Evolutionary conservation across 2,329 filamentous ascomycete species (phyloP), one percentile per base, ranked within the genome.

Genomic region (Aspergillus brasiliensis): DNA sequence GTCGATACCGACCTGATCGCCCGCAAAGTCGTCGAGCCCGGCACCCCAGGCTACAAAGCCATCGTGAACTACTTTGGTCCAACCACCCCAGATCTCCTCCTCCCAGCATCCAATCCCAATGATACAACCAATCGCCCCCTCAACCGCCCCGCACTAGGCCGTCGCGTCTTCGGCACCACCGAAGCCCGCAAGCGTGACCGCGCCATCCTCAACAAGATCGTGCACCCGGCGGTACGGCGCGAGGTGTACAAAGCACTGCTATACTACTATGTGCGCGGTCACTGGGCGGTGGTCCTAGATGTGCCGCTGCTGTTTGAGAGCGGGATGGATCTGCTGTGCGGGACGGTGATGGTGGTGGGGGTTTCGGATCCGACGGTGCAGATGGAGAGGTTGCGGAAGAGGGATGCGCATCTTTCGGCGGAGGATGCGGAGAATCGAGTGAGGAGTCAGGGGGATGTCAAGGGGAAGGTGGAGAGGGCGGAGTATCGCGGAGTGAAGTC

Each of bases 1-100:
- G 89, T 99, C 80, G 95, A 99, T 74, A 94, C 95, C 73, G 95
- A 99, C 80, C 80, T 96, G 58, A 84, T 98, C 62, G 94, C 95
- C 51, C 92, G 94, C 69, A 86, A 95, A 75, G 95, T 98, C 61
- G 94, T 99, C 74, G 92, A 96, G 75, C 95, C 95, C 1, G 95
- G 95, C 27, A 96, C 91, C 5, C 73, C 84, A 11, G 94, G 90
- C 67, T 97, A 98, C 82, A 81, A 84, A 52, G 87, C 89, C 62
- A 97, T 99, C 66, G 85, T 98, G 42, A 78, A 83, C 19, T 83
- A 97, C 77, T 99, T 99, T 75, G 85, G 84, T 0, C 84, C 91
- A 27, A 90, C 85, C 3, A 97, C 93, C 0, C 92, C 94, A 0
- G 92, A 97, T 60, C 85, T 99, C 0, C 86, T 98, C 0, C 83